Conservation (phyloP, 2,329 filamentous ascomycete genomes). For the Sclerotinia borealis region DNA sequence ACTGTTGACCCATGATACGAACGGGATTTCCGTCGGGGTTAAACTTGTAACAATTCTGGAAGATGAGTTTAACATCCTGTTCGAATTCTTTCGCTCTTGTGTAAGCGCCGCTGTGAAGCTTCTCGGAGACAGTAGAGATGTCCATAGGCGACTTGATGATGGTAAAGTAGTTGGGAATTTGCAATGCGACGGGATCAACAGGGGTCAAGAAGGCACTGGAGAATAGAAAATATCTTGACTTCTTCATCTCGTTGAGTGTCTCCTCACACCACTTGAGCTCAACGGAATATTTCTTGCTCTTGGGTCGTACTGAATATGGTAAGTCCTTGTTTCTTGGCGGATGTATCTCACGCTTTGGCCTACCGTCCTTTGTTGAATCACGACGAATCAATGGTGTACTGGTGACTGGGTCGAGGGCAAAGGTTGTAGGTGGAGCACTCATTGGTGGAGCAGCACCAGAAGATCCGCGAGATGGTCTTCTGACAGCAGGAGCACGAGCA, state of each 20-base stretch:
- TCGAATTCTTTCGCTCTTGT: slow-evolving; percentile 79
- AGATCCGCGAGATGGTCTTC: slow-evolving; percentile 34
- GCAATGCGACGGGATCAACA: slow-evolving; percentile 88
- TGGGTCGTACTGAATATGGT: slow-evolving; percentile 80
- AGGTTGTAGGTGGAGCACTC: slow-evolving; percentile 45
- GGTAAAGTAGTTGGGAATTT: slow-evolving; percentile 88
- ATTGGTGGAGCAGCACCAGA: slow-evolving; percentile 31
- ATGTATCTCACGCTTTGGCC: slow-evolving; percentile 90
- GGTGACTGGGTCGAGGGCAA: slow-evolving; percentile 65
- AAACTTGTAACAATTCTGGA: slow-evolving; percentile 88
- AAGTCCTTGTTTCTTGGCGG: slow-evolving; percentile 86
- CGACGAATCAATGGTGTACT: slow-evolving; percentile 78
- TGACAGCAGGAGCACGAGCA: slow-evolving; percentile 32
- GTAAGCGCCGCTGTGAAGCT: slow-evolving; percentile 74
- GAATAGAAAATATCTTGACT: slow-evolving; percentile 60
- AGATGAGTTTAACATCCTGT: slow-evolving; percentile 72
- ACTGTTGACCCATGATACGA: slow-evolving; percentile 61
- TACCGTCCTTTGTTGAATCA: slow-evolving; percentile 70
- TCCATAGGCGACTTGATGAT: slow-evolving; percentile 98
- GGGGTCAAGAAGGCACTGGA: slow-evolving; percentile 74
- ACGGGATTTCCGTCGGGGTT: slow-evolving; percentile 76
- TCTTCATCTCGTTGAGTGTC: slow-evolving; percentile 70
- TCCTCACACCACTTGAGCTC: slow-evolving; percentile 89
- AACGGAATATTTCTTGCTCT: slow-evolving; percentile 82
- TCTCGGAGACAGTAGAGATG: slow-evolving; percentile 70